Conservation (phyloP, 345 rosid species). For the Populus davidiana region DNA sequence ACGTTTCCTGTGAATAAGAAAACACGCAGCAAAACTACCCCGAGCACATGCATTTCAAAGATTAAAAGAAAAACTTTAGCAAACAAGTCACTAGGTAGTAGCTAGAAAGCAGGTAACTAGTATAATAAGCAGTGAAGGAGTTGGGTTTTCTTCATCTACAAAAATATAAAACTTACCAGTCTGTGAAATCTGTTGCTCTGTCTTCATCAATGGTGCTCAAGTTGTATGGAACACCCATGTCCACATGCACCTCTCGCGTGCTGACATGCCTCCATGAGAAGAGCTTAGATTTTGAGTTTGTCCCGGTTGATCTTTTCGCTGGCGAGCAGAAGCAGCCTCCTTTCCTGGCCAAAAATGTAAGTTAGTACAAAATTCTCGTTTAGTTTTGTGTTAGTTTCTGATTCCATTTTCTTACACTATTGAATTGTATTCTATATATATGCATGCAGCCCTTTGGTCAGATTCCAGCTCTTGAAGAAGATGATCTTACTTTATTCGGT, state of each 20-base stretch:
- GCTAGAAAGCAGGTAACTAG: neutral
- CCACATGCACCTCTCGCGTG: conserved; percentile 64
- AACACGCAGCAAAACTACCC: neutral
- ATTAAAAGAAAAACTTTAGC: neutral
- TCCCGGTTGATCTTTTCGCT: conserved; percentile 58
- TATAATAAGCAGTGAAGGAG: neutral
- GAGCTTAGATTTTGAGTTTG: conserved; percentile 59
- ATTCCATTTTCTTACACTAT: neutral
- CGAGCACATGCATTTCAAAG: neutral
- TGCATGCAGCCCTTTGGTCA: conserved; percentile 50
- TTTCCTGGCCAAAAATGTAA: conserved; percentile 63
- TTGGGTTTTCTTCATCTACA: neutral
- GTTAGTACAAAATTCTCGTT: neutral
- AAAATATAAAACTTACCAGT: neutral
- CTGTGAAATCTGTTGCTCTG: neutral
- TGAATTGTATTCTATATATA: neutral
- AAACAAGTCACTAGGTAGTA: neutral
- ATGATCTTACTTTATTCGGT: conserved; percentile 74
- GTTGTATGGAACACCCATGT: conserved; percentile 65
- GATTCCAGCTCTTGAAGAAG: conserved; percentile 82
- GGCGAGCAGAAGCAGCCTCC: conserved; percentile 62
- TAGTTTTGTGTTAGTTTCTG: neutral
- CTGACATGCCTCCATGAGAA: conserved; percentile 70
- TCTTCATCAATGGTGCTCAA: conserved; percentile 46
- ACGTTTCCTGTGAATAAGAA: neutral